A percentile compares a stretch with the other conserved stretches of the same genome.
Conservation (phyloP, 768 basidiomycete genomes). For the Cystofilobasidium bisporidii region DNA sequence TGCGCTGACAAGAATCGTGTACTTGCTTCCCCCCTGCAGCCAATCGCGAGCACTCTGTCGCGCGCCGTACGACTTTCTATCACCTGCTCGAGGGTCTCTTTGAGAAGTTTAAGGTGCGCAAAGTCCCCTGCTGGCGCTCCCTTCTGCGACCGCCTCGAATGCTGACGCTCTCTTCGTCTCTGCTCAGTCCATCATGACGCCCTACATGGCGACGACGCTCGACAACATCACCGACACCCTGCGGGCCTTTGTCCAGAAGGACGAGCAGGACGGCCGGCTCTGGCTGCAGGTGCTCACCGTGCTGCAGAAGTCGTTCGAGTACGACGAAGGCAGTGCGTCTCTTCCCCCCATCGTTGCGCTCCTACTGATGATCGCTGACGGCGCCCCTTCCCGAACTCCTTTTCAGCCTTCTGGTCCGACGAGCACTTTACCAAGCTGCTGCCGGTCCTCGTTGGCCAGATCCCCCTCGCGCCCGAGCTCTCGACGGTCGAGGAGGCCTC, state of each 20-base stretch:
- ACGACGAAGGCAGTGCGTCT: conserved; percentile 68
- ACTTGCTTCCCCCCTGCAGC: neutral
- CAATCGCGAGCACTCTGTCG: conserved; percentile 36
- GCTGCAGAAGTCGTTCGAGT: conserved; percentile 58
- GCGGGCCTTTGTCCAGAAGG: conserved; percentile 44
- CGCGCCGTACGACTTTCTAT: conserved; percentile 62
- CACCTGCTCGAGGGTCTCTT: conserved; percentile 63
- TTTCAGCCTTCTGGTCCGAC: conserved; percentile 77
- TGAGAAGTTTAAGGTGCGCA: conserved; percentile 73
- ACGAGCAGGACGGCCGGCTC: conserved; percentile 43
- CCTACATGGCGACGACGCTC: conserved; percentile 74
- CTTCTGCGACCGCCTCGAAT: neutral
- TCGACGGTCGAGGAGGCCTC: conserved; percentile 4
- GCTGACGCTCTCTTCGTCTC: conserved; percentile 4
- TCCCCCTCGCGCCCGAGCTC: conserved; percentile 35
- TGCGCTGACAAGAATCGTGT: conserved; percentile 12
- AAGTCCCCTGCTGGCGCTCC: neutral
- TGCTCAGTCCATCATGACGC: conserved; percentile 68
- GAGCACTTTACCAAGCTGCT: conserved; percentile 61
- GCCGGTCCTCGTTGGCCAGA: conserved; percentile 55
- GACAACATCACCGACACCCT: conserved; percentile 58
- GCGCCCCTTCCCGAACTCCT: too few species aligned
- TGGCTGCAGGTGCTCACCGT: conserved; percentile 58
- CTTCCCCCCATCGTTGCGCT: too few species aligned
- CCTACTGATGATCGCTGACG: too few species aligned